Percentiles rank a stretch among this genome's conserved stretches.
Evolutionary conservation across 495 filamentous ascomycete genomes (phyloP).

Genomic region (Pseudotulostoma volvatum): DNA sequence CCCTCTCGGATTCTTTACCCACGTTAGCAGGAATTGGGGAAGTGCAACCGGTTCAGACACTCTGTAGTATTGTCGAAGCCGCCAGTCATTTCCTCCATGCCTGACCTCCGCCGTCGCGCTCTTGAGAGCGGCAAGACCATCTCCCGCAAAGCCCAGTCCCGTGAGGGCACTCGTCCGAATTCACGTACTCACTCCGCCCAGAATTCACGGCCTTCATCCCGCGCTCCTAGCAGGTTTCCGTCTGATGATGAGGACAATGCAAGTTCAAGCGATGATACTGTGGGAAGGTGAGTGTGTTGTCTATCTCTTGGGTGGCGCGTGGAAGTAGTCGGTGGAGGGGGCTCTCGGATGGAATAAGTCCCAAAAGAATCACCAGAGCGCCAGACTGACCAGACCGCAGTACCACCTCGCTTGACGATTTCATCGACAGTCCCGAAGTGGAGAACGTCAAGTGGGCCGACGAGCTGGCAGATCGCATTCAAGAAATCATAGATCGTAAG

Average conservation of each 20-base stretch:
- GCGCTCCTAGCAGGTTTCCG: constrained; percentile 33
- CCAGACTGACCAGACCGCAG: constrained; percentile 6
- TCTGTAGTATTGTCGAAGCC: background rate
- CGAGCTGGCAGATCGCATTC: constrained; percentile 52
- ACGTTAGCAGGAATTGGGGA: background rate
- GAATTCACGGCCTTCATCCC: constrained; percentile 42
- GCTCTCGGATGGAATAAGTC: constrained; percentile 24
- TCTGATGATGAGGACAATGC: constrained; percentile 68
- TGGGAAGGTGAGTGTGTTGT: constrained; percentile 44
- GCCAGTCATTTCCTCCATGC: constrained; percentile 16
- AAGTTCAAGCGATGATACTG: constrained; percentile 50
- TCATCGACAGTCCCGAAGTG: constrained; percentile 34
- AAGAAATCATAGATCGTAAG: constrained; percentile 77
- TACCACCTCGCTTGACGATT: constrained; percentile 41
- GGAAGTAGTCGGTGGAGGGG: constrained; percentile 22
- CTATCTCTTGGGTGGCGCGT: constrained; percentile 4
- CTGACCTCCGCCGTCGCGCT: constrained; percentile 59
- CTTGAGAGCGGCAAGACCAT: constrained; percentile 82
- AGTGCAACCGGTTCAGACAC: background rate
- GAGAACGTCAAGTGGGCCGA: constrained; percentile 45
- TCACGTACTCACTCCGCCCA: constrained; percentile 47
- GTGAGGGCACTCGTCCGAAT: constrained; percentile 45
- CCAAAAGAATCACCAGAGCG: constrained; percentile 6
- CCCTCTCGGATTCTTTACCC: constrained; percentile 5
- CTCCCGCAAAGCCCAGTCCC: constrained; percentile 72